Base-by-base conservation (phyloP, 805 yeast genomes). In the Candida easanensis region DNA sequence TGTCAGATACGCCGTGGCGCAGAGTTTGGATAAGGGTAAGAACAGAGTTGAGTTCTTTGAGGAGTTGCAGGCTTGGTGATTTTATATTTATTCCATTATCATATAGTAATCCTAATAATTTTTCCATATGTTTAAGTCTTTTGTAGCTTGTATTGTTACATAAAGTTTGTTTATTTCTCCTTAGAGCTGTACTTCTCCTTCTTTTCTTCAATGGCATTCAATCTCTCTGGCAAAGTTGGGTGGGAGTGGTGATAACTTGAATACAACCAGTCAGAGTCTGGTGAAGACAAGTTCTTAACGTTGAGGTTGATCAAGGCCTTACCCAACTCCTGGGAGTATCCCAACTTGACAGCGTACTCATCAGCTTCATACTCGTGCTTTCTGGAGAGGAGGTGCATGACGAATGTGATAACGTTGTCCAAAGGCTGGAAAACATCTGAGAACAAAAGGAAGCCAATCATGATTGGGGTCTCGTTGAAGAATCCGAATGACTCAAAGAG, bases 321-420 rank as follows among this genome's bases (percentile, higher is more conserved):
- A 39, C 84, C 77, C 61, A 93, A 76, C 39, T 80, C 80, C 25
- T 74, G 70, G 8, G 85, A 73, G 61, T 81, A 82, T 20, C 96
- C 96, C 53, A 80, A 76, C 38, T 74, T 70, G 43, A 80, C 81
- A 15, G 98, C 97, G 62, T 76, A 89, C 49, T 74, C 80, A 63
- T 91, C 99, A 15, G 99, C 98, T 67, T 93, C 88, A 59, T 82
- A 93, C 68, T 93, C 99, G 55, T 84, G 85, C 53, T 80, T 78
- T 76, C 99, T 86, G 7, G 90, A 79, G 45, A 89, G 62, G 39
- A 80, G 65, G 61, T 88, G 84, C 74, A 78, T 75, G 17, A 68
- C 66, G 54, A 88, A 88, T 48, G 80, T 77, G 60, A 84, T 63
- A 18, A 79, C 61, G 49, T 86, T 77, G 58, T 84, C 89, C 35